phyloP scores from a whole-genome alignment of 75 land plant genomes.

The Selaginella moellendorffii region DNA sequence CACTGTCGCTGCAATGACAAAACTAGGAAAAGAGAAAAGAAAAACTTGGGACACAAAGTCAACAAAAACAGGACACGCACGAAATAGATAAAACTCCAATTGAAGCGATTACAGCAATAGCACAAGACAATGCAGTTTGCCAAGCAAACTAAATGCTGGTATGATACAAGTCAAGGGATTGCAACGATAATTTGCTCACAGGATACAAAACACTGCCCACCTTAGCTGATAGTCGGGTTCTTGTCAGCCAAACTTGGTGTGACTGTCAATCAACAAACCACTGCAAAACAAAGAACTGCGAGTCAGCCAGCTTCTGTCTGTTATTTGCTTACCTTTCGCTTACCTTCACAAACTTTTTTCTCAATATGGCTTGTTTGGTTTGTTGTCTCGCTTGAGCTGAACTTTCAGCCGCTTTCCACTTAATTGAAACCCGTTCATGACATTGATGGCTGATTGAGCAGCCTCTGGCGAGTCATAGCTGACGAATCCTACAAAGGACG shows the following conservation, averaged over 20 bases:
- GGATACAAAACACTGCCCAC: no score
- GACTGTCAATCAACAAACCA: neutral
- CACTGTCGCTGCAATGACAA: no score
- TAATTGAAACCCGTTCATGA: constrained; percentile 80
- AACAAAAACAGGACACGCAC: no score
- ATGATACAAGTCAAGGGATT: neutral
- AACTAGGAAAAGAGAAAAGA: neutral
- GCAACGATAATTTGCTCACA: neutral
- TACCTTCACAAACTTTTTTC: no score
- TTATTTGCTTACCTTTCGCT: no score
- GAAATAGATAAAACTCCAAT: no score
- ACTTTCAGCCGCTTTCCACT: constrained; percentile 90
- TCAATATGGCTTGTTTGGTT: constrained; percentile 64
- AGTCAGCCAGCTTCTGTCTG: neutral
- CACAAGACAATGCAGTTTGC: no score
- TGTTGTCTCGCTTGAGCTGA: constrained; percentile 85
- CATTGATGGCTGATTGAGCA: constrained; percentile 66
- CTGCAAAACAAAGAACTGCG: neutral
- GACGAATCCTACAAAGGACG: constrained; percentile 98
- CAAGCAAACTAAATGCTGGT: neutral
- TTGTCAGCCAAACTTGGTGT: neutral
- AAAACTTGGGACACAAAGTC: no score
- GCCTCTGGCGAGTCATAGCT: constrained; percentile 80
- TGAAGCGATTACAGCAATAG: no score
- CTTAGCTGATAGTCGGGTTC: neutral